Base-by-base conservation (phyloP, 2,329 filamentous ascomycete species). In the Zelopaecilomyces penicillatus region DNA sequence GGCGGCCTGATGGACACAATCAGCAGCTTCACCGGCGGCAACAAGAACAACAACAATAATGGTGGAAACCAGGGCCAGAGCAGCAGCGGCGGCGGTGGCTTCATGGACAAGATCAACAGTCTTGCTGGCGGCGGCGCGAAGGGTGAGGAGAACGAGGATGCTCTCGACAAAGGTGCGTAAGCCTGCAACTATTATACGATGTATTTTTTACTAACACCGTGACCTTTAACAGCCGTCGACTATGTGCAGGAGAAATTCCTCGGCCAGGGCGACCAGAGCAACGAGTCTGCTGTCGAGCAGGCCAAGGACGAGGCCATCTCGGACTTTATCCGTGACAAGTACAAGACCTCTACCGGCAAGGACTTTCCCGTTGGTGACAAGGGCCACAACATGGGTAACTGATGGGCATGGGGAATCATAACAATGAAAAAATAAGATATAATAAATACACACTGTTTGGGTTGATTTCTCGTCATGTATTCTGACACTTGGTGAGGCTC, bases 81-180 rank as follows among this genome's bases (percentile, higher is more conserved):
- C 66, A 71, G 52, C 54, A 67, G 51, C 61, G 65, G 54, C 51
- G 62, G 64, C 33, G 70, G 75, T 48, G 79, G 81, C 48, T 62
- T 89, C 52, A 74, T 79, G 60, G 75, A 83, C 67, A 87, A 86
- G 69, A 42, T 90, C 48, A 87, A 91, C 69, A 61, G 66, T 46
- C 72, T 81, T 52, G 83, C 83, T 19, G 87, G 87, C 32, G 87
- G 87, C 43, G 87, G 87, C 33, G 66, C 66, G 31, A 70, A 85
- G 64, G 80, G 82, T 60, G 87, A 91, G 75, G 82, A 87, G 76
- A 85, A 89, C 55, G 86, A 93, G 65, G 85, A 91, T 58, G 67
- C 64, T n/a, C 76, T 93, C 42, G 87, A 93, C 69, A 93, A 93
- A 70, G 82, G 85, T 87, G 50, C 27, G 49, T 32, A 9, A 30